Conservation (phyloP, 805 yeast genomes). For the Suhomyces canberraensis region DNA sequence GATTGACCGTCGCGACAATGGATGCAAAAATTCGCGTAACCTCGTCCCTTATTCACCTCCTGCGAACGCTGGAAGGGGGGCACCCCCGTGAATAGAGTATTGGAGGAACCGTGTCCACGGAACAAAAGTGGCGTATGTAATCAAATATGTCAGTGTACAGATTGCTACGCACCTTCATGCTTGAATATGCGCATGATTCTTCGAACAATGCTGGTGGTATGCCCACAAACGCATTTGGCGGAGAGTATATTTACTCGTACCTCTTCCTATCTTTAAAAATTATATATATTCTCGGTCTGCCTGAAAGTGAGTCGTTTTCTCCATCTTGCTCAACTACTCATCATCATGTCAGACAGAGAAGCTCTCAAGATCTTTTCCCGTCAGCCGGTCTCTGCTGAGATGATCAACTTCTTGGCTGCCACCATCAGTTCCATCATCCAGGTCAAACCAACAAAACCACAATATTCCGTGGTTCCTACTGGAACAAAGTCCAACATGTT, state of each 20-base stretch:
- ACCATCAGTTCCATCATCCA: constrained; percentile 58
- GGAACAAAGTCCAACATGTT: constrained; percentile 13
- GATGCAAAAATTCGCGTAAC: constrained; percentile 4
- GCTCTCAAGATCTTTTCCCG: constrained; percentile 54
- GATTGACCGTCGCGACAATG: background rate
- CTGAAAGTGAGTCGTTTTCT: too few relatives aligned
- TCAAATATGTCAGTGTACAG: constrained; percentile 1
- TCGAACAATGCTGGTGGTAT: background rate
- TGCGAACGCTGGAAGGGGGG: too few relatives aligned
- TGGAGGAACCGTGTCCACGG: too few relatives aligned
- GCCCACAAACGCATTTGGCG: background rate
- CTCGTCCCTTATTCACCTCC: background rate
- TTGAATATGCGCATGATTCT: background rate
- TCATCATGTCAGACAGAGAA: constrained; percentile 29
- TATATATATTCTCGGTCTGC: too few relatives aligned
- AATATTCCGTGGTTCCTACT: constrained; percentile 37
- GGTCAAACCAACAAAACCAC: constrained; percentile 27
- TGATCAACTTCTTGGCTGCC: constrained; percentile 56
- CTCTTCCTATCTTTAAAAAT: too few relatives aligned
- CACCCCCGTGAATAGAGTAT: too few relatives aligned
- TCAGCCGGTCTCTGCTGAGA: constrained; percentile 54
- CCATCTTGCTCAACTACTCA: too few relatives aligned
- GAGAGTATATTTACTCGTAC: too few relatives aligned
- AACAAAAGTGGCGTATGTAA: constrained; percentile 2
- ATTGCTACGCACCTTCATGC: constrained; percentile 1